Percentiles rank a stretch among this genome's conserved stretches.
phyloP scores from a whole-genome alignment of 352 stramenopile species.

The Globisporangium splendens region DNA sequence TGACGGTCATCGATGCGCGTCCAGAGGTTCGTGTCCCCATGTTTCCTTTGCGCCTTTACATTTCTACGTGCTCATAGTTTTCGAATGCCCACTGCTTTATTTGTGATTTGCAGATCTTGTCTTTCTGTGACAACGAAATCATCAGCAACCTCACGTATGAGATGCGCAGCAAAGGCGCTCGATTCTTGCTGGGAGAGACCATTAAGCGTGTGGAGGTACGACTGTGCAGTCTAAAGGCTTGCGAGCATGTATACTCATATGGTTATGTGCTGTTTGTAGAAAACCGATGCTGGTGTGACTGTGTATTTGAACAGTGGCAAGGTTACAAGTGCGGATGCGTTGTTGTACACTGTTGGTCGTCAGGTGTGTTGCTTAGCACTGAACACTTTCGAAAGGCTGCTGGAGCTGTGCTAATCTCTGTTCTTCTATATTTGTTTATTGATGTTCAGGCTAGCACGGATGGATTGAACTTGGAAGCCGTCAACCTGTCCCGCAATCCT shows the following conservation, averaged over 20 bases:
- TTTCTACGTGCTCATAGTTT: not conserved
- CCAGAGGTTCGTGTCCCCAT: slow-evolving; percentile 39
- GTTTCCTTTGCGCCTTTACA: slow-evolving; percentile 7
- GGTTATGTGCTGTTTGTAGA: slow-evolving; percentile 22
- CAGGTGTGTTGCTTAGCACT: slow-evolving; percentile 25
- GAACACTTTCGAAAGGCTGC: not conserved
- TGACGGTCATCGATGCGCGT: slow-evolving; percentile 84
- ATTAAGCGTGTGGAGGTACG: slow-evolving; percentile 67
- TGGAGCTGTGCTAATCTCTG: too few relatives aligned
- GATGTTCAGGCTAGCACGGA: slow-evolving; percentile 57
- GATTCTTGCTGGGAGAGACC: slow-evolving; percentile 81
- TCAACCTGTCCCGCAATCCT: slow-evolving; percentile 72
- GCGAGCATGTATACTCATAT: not conserved
- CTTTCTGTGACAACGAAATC: slow-evolving; percentile 85
- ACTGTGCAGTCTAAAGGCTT: not conserved
- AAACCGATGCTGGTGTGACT: slow-evolving; percentile 48
- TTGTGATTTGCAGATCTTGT: slow-evolving; percentile 51
- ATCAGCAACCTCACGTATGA: slow-evolving; percentile 86
- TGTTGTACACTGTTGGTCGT: slow-evolving; percentile 80
- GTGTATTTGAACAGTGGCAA: slow-evolving; percentile 80
- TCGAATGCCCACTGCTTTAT: too few relatives aligned
- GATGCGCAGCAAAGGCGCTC: slow-evolving; percentile 86
- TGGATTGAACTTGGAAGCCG: slow-evolving; percentile 76
- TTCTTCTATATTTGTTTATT: not conserved
- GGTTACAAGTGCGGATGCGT: slow-evolving; percentile 56